phyloP scores from a whole-genome alignment of 176 grass and related monocot genomes.

The Elymus sibiricus region DNA sequence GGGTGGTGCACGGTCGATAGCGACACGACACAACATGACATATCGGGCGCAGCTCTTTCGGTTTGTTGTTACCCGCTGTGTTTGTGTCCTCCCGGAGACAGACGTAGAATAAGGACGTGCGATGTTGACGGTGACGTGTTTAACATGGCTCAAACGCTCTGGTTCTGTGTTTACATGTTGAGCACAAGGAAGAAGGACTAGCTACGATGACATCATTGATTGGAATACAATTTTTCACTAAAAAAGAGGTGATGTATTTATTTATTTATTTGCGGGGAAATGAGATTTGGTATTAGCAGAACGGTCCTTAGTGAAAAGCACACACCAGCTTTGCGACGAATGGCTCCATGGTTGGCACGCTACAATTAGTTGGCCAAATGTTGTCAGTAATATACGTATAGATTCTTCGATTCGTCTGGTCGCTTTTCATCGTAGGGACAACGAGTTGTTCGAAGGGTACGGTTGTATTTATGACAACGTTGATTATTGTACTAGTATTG shows the following conservation, averaged over 20 bases:
- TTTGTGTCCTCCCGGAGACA: background rate
- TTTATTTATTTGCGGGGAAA: too few relatives aligned
- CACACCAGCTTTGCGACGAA: too few relatives aligned
- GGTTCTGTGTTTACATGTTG: background rate
- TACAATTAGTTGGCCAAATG: background rate
- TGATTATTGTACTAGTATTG: too few relatives aligned
- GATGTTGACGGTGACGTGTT: too few relatives aligned
- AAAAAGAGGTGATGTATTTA: too few relatives aligned
- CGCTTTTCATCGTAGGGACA: background rate
- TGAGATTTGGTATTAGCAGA: too few relatives aligned
- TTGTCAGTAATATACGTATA: background rate
- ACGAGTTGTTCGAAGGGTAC: background rate
- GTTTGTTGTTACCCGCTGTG: background rate
- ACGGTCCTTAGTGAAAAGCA: too few relatives aligned
- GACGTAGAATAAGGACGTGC: background rate
- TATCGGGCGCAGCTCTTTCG: background rate
- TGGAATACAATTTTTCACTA: too few relatives aligned
- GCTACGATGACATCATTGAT: background rate
- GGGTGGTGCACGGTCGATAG: background rate
- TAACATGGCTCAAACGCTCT: too few relatives aligned
- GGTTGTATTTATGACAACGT: too few relatives aligned
- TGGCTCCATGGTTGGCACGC: background rate
- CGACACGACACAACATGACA: background rate
- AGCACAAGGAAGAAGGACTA: background rate
- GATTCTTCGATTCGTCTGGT: background rate